A percentile compares a stretch with the other conserved stretches of the same genome.
Evolutionary conservation across 2,329 filamentous ascomycete genomes (phyloP).

Genomic region (Fusarium tanahbumbuense): DNA sequence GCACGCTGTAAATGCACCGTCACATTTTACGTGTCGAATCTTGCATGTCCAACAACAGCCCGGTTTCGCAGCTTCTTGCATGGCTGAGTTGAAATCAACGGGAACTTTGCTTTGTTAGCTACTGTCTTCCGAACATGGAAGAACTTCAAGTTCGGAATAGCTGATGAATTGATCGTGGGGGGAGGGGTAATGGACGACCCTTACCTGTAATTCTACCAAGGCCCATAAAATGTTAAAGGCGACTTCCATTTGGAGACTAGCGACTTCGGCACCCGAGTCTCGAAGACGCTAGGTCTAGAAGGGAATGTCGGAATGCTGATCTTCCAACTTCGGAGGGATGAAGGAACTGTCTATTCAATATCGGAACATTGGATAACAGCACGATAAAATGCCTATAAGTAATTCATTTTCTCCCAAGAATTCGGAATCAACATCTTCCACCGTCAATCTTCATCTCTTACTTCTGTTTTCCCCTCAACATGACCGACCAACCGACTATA

Average conservation of each 20-base stretch:
- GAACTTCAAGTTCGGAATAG: neutral
- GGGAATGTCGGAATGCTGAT: neutral
- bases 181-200: neutral
- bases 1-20: neutral
- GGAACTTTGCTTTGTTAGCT: neutral
- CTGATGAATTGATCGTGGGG: neutral
- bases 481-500: neutral
- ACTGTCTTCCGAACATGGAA: neutral
- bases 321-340: neutral
- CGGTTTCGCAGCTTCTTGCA: neutral
- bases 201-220: neutral
- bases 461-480: neutral
- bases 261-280: no score
- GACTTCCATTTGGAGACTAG: no score
- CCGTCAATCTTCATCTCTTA: fast-evolving
- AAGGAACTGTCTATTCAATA: neutral
- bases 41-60: slow-evolving; percentile 1
- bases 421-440: fast-evolving
- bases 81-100: neutral
- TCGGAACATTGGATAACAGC: neutral
- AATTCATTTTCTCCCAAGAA: fast-evolving
- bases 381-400: neutral
- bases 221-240: no score
- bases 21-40: neutral
- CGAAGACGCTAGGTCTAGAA: no score